Percentiles rank a stretch among this genome's conserved stretches.
Conservation (phyloP, 2,329 filamentous ascomycete species). For the Magnaporthales sp. region DNA sequence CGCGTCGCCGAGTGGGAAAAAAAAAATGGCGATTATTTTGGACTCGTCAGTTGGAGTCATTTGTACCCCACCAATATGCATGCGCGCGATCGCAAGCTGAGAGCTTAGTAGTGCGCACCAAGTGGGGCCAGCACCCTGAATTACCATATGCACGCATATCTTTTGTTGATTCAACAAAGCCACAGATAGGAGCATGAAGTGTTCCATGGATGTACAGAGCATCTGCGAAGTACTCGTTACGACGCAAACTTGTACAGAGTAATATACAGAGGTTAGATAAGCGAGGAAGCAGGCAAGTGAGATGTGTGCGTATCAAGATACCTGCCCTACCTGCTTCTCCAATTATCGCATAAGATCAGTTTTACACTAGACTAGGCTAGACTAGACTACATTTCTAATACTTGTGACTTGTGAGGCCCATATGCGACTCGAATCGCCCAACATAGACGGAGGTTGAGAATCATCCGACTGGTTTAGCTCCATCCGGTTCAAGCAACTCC, state of each 20-base stretch:
- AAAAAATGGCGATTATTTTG: neutral
- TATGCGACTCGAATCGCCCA: neutral
- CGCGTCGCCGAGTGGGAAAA: neutral
- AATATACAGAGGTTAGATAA: too few relatives aligned
- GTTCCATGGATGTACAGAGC: neutral
- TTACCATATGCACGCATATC: neutral
- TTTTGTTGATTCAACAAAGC: neutral
- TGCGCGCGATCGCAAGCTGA: neutral
- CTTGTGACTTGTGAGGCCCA: too few relatives aligned
- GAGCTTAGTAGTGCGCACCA: neutral
- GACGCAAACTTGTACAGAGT: neutral
- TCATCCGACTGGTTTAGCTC: neutral
- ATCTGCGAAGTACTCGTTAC: neutral
- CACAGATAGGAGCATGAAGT: neutral
- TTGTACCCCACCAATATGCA: slow-evolving; percentile 3
- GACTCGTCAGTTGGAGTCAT: slow-evolving; percentile 3
- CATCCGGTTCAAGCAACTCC: neutral
- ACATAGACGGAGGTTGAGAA: neutral
- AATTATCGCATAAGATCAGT: too few relatives aligned
- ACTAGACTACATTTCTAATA: too few relatives aligned
- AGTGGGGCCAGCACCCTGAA: neutral
- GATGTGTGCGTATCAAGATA: neutral
- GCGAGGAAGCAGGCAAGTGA: neutral
- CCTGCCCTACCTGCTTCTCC: neutral
- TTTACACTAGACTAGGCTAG: too few relatives aligned